Percentiles rank a stretch among this genome's conserved stretches.
Evolutionary conservation across 257 asterid genomes (phyloP).

Genomic region (Plectranthus barbatus): DNA sequence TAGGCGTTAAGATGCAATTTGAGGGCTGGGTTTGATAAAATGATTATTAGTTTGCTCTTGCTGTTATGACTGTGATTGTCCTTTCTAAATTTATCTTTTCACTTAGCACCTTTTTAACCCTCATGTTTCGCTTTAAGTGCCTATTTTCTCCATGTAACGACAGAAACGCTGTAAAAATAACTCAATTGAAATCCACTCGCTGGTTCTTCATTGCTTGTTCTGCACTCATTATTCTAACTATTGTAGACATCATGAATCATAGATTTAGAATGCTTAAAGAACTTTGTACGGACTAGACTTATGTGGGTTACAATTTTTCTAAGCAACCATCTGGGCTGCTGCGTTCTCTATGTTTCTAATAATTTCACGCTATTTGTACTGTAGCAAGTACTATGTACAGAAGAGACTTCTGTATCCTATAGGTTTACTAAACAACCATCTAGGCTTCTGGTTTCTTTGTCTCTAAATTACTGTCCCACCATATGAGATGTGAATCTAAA

Average conservation of each 20-base stretch:
- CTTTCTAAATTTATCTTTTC: neutral
- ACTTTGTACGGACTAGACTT: no score
- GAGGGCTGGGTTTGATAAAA: neutral
- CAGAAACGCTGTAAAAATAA: neutral
- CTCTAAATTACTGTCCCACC: slow-evolving; percentile 1
- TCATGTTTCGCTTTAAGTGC: neutral
- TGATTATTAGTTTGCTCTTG: neutral
- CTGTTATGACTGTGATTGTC: neutral
- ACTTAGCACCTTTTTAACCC: neutral
- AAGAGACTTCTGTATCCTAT: neutral
- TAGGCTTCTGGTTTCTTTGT: neutral
- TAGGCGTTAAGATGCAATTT: no score
- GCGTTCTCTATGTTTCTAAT: no score
- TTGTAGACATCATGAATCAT: neutral
- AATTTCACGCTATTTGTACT: no score
- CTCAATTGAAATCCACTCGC: slow-evolving; percentile 5
- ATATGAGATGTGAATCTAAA: neutral
- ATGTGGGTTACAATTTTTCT: no score
- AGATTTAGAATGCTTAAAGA: neutral
- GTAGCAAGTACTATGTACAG: neutral
- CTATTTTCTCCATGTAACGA: neutral
- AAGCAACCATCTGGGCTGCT: no score
- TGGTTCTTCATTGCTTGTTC: neutral
- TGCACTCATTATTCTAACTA: neutral
- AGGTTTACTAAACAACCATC: neutral